Evolutionary conservation across 352 stramenopile species (phyloP).

Genomic region (Phytophthora pini): DNA sequence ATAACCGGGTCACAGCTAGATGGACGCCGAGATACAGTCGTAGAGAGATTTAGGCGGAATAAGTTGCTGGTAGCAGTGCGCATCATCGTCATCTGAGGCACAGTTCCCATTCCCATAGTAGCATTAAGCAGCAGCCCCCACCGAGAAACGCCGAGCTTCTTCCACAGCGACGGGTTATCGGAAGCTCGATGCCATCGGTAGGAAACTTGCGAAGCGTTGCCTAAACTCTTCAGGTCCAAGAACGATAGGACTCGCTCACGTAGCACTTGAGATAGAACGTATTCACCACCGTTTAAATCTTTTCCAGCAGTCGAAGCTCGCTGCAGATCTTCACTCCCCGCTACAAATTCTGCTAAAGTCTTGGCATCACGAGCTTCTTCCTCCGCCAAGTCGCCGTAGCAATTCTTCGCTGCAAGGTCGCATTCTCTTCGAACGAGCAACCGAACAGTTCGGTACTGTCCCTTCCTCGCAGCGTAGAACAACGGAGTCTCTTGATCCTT

Average conservation of each 20-base stretch:
- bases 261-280: constrained; percentile 49
- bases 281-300: constrained; percentile 15
- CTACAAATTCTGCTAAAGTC: constrained; percentile 57
- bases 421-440: constrained; percentile 74
- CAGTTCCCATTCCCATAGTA: constrained; percentile 57
- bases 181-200: constrained; percentile 81
- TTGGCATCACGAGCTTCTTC: constrained; percentile 68
- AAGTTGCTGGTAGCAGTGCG: constrained; percentile 22
- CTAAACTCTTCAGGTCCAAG: constrained; percentile 70
- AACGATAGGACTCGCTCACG: constrained; percentile 69
- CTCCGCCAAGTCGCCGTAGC: constrained; percentile 72
- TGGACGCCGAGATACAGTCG: constrained; percentile 19
- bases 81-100: constrained; percentile 48
- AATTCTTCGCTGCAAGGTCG: constrained; percentile 53
- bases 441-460: constrained; percentile 63
- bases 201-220: constrained; percentile 59
- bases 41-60: constrained; percentile 30
- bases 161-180: constrained; percentile 69
- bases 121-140: constrained; percentile 71
- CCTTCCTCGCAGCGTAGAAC: constrained; percentile 79
- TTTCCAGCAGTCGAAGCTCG: constrained; percentile 27
- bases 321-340: constrained; percentile 56
- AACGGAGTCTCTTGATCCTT: constrained; percentile 69
- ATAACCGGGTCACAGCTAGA: constrained; percentile 45
- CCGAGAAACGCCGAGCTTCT: constrained; percentile 65